These are phyloP conservation scores for Pilaira anomala DNA, from an alignment of 192 early-diverging fungal genomes.

Conservation along the genomic window DNA sequence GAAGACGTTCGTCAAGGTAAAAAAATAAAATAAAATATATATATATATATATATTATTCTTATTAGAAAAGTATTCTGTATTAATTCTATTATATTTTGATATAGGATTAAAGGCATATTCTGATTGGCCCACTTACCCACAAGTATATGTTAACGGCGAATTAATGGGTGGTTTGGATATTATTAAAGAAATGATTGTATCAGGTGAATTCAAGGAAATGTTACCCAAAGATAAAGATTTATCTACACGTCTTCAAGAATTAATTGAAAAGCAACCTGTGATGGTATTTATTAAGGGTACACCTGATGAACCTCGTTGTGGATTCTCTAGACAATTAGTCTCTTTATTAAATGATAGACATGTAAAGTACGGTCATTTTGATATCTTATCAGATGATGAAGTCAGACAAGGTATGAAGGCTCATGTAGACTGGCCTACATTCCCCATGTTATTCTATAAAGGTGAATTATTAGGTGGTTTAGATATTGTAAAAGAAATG, in stretches of 20 bases:
- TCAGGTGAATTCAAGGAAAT: slow-evolving; percentile 84
- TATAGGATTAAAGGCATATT: slow-evolving; percentile 29
- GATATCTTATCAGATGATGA: slow-evolving; percentile 92
- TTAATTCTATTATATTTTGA: background rate
- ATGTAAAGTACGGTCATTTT: slow-evolving; percentile 81
- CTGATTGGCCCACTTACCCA: slow-evolving; percentile 93
- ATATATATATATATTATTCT: no score
- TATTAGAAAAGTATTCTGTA: background rate
- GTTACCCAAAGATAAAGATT: slow-evolving; percentile 73
- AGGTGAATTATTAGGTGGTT: slow-evolving; percentile 89
- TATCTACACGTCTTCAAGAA: slow-evolving; percentile 70
- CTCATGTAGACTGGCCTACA: slow-evolving; percentile 92
- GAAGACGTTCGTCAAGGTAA: slow-evolving; percentile 87
- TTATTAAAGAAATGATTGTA: slow-evolving; percentile 84
- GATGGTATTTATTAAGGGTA: slow-evolving; percentile 98
- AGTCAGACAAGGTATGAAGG: slow-evolving; percentile 87
- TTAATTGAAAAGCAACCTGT: slow-evolving; percentile 66
- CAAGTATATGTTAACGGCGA: slow-evolving; percentile 96
- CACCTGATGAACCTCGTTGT: slow-evolving; percentile 86
- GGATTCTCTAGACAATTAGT: slow-evolving; percentile 88
- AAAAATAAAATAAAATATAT: slow-evolving; percentile 77
- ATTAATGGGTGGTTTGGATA: slow-evolving; percentile 94
- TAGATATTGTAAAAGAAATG: slow-evolving; percentile 96
- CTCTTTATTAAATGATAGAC: slow-evolving; percentile 69
- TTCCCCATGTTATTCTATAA: slow-evolving; percentile 92